Conservation (phyloP, 192 early-diverging fungal species). For the Podila verticillata region DNA sequence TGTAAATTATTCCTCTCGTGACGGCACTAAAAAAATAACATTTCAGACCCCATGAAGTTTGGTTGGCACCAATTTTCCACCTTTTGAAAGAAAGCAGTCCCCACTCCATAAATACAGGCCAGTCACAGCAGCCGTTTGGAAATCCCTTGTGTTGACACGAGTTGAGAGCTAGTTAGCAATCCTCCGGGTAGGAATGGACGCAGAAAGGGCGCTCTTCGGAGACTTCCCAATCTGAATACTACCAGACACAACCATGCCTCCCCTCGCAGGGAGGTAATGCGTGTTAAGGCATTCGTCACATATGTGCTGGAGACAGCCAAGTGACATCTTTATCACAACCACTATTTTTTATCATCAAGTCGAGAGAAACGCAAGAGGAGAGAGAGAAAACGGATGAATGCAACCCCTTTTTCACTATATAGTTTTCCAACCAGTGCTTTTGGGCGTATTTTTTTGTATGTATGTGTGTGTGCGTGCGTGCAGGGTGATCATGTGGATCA, state of each 20-base stretch:
- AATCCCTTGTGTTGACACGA: slow-evolving; percentile 42
- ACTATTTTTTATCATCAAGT: slow-evolving; percentile 20
- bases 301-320: slow-evolving; percentile 13
- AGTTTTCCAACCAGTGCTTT: too few species aligned
- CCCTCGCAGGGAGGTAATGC: slow-evolving; percentile 6
- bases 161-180: slow-evolving; percentile 57
- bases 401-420: neutral
- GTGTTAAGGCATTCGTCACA: slow-evolving; percentile 52
- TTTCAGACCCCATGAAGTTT: too few species aligned
- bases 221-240: slow-evolving; percentile 11
- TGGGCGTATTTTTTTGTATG: neutral
- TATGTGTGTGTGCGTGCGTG: neutral
- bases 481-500: slow-evolving; percentile 1
- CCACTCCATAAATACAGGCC: neutral
- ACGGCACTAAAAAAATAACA: neutral
- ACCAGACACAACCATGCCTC: slow-evolving; percentile 41
- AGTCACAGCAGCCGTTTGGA: neutral
- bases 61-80: too few species aligned
- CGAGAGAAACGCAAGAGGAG: neutral
- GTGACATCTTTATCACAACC: slow-evolving; percentile 45
- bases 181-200: slow-evolving; percentile 56
- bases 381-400: neutral
- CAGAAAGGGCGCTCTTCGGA: neutral
- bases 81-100: neutral
- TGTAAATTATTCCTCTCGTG: neutral